Base-by-base conservation (phyloP, 495 filamentous ascomycete species). In the Aspergillus taichungensis region DNA sequence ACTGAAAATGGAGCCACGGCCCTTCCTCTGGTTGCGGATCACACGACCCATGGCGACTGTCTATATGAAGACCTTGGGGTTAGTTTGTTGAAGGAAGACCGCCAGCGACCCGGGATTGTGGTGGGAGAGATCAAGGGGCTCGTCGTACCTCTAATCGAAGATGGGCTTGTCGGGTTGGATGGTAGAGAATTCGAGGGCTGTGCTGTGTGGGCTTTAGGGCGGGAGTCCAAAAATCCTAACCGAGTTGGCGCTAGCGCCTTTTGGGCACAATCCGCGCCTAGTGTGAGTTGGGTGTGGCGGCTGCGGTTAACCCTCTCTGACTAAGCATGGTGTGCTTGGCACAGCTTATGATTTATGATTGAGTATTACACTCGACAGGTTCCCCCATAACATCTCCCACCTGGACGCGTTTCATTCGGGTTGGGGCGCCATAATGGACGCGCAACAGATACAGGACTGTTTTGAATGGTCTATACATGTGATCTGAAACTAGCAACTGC, bases 1-100 rank as follows among this genome's bases (percentile, higher is more conserved):
- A 87, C 83, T 96, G 82, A 98, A 98, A 78, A 97, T 95, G 69
- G 83, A 86, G 72, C 92, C 92, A 75, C 88, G 83, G 73, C 92
- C 89, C 79, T 96, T 96, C 77, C 88, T 85, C 84, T 94, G 88
- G 76, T 94, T 94, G 72, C 87, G 84, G 72, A 97, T 97, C 59
- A 88, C 84, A 66, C 84, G 72, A 79, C 82, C 82, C 80, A 83
- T 83, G 62, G 65, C 68, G 68, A 69, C 68, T 72, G 56, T 70
- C 69, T 72, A 55, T 50, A 60, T 51, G 55, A 52, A 35, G 51
- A 56, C 57, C 57, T 55, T 54, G 49, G 49, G 43, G 62, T 71
- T 66, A 70, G 65, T 71, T 63, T 65, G 52, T 30, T 47, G 44
- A 41, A 57, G 53, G 56, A 60, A 52, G 50, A 53, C 51, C 54